These are phyloP conservation scores for Hemileia vastatrix DNA, from an alignment of 1,284 basidiomycete genomes.

Conservation along the genomic window DNA sequence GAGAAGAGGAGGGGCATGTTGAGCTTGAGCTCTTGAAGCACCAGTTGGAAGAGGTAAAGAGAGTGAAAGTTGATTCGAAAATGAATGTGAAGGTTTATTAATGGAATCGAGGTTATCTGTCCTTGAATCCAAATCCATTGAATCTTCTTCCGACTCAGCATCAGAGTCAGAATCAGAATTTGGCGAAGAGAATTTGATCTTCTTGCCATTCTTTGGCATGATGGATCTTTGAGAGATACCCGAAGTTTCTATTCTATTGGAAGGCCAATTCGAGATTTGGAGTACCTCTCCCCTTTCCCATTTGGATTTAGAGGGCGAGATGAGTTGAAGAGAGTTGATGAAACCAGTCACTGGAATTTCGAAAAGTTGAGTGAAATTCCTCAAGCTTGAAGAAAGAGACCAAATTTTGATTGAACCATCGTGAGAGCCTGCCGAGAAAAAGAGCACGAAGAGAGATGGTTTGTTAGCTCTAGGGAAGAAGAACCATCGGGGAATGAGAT, in stretches of 20 bases:
- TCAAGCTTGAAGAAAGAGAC: constrained; percentile 67
- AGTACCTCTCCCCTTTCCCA: constrained; percentile 49
- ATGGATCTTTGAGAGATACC: constrained; percentile 19
- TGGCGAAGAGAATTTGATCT: not conserved
- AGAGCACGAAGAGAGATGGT: too few relatives aligned
- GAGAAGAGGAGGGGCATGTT: constrained; percentile 50
- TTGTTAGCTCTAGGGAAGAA: too few relatives aligned
- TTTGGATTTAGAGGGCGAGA: constrained; percentile 52
- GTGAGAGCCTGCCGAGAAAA: constrained; percentile 62
- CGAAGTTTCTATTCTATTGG: not conserved
- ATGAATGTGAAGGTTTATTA: not conserved
- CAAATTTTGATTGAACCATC: constrained; percentile 79
- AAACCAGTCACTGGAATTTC: constrained; percentile 63
- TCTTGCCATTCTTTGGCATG: constrained; percentile 24
- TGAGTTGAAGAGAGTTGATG: constrained; percentile 76
- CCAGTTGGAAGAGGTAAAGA: not conserved
- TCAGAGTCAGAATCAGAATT: too few relatives aligned
- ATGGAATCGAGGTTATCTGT: constrained; percentile 1
- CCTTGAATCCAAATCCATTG: constrained; percentile 48
- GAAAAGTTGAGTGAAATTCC: constrained; percentile 63
- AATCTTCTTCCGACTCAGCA: constrained; percentile 33
- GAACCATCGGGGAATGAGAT: not conserved
- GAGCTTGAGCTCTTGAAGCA: not conserved
- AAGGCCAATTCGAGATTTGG: constrained; percentile 49
- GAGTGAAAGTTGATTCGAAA: not conserved